Conservation (phyloP, 2,329 filamentous ascomycete genomes). For the Xylariaceae sp. region DNA sequence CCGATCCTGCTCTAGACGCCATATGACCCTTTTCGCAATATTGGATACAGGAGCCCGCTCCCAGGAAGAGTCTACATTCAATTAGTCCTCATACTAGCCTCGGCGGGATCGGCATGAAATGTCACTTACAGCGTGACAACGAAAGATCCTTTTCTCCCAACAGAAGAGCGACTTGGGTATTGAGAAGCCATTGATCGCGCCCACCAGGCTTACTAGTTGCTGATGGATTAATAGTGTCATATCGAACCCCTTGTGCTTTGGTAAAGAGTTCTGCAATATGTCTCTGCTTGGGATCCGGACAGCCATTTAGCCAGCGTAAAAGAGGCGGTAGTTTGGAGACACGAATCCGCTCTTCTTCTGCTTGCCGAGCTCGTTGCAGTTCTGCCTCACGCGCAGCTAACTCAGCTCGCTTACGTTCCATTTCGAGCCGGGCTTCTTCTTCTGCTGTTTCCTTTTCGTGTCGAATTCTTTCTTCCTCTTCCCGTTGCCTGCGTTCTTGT, state of each 20-base stretch:
- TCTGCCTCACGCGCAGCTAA: conserved; percentile 50
- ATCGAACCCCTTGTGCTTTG: conserved; percentile 57
- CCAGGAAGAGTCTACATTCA: conserved; percentile 53
- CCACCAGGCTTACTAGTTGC: conserved; percentile 51
- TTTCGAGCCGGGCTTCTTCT: conserved; percentile 46
- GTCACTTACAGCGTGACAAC: conserved; percentile 54
- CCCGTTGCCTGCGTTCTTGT: conserved; percentile 33
- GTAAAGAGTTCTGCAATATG: conserved; percentile 52
- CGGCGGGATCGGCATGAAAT: background rate
- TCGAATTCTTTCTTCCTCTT: conserved; percentile 30
- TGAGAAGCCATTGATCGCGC: conserved; percentile 64
- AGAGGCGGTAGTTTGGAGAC: conserved; percentile 57
- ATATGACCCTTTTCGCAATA: conserved; percentile 56
- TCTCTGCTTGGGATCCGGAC: conserved; percentile 47
- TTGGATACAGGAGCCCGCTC: conserved; percentile 49
- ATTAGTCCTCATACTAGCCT: conserved; percentile 6
- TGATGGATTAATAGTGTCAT: conserved; percentile 56
- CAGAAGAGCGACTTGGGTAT: conserved; percentile 59
- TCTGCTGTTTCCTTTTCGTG: conserved; percentile 40
- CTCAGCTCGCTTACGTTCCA: conserved; percentile 43
- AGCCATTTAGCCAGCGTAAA: conserved; percentile 56
- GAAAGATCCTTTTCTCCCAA: conserved; percentile 61
- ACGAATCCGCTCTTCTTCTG: conserved; percentile 53
- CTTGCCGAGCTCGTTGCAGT: conserved; percentile 46
- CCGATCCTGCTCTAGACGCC: conserved; percentile 53